Evolutionary conservation across 139 green algal genomes (phyloP).

Genomic region (Chlamydomonas sp.): DNA sequence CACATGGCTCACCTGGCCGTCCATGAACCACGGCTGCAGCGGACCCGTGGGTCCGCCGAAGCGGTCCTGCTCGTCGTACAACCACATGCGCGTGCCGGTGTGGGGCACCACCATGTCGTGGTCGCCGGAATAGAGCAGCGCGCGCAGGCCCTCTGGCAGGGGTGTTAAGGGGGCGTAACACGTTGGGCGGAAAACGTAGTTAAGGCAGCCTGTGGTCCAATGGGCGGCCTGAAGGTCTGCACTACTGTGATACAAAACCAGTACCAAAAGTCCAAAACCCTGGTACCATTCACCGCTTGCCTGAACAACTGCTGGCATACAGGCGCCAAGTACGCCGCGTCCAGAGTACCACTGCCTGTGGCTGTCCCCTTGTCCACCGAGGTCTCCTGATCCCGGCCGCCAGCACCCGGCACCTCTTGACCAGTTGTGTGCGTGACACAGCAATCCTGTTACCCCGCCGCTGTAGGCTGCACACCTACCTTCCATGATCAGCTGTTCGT

Average conservation of each 20-base stretch:
- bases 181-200: not conserved
- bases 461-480: conserved; percentile 11
- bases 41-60: not conserved
- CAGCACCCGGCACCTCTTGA: not conserved
- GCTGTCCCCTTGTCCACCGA: too few species aligned
- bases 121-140: conserved; percentile 54
- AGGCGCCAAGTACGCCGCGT: too few species aligned
- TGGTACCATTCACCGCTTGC: too few species aligned
- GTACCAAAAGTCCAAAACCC: too few species aligned
- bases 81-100: conserved; percentile 53
- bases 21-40: conserved; percentile 39
- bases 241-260: not conserved
- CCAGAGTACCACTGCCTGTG: too few species aligned
- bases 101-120: conserved; percentile 62
- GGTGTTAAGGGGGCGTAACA: not conserved
- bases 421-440: not conserved
- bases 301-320: too few species aligned
- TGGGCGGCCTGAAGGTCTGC: not conserved
- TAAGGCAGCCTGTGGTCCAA: not conserved
- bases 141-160: conserved; percentile 28
- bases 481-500: conserved; percentile 43
- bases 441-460: not conserved
- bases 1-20: conserved; percentile 33
- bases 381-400: too few species aligned
- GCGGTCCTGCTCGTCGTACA: conserved; percentile 35